Evolutionary conservation across 805 yeast genomes (phyloP).

Genomic region (Lipomyces mesembrius): DNA sequence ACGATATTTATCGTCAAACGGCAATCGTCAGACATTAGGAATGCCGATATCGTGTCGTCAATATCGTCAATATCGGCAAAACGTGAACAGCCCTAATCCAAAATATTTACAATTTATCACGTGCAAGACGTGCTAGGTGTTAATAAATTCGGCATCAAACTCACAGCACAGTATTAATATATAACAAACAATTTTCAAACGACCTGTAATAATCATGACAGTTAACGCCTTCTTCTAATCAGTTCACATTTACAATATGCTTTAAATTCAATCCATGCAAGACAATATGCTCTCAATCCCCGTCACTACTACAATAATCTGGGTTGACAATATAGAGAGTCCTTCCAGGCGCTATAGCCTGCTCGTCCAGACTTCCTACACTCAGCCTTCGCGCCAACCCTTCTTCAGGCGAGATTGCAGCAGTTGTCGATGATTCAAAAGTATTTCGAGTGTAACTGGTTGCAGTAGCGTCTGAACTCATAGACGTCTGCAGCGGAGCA

Average conservation of each 20-base stretch:
- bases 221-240: not conserved
- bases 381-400: slow-evolving; percentile 16
- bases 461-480: not conserved
- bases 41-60: too few relatives aligned
- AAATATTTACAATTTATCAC: too few relatives aligned
- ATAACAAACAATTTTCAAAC: not conserved
- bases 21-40: too few relatives aligned
- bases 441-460: not conserved
- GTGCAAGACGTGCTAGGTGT: too few relatives aligned
- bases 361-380: slow-evolving; percentile 26
- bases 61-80: too few relatives aligned
- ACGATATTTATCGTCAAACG: too few relatives aligned
- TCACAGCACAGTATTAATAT: not conserved
- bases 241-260: not conserved
- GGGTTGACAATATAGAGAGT: slow-evolving; percentile 32
- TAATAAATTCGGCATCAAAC: not conserved
- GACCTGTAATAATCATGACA: not conserved
- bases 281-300: slow-evolving; percentile 4
- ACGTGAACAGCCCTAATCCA: too few relatives aligned
- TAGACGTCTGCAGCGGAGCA: not conserved
- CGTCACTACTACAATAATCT: slow-evolving; percentile 29
- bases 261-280: not conserved
- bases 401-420: not conserved
- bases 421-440: not conserved
- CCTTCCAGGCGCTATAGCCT: slow-evolving; percentile 16